Evolutionary conservation across 352 stramenopile species (phyloP).

Genomic region (Thalassiosira ordinaria): DNA sequence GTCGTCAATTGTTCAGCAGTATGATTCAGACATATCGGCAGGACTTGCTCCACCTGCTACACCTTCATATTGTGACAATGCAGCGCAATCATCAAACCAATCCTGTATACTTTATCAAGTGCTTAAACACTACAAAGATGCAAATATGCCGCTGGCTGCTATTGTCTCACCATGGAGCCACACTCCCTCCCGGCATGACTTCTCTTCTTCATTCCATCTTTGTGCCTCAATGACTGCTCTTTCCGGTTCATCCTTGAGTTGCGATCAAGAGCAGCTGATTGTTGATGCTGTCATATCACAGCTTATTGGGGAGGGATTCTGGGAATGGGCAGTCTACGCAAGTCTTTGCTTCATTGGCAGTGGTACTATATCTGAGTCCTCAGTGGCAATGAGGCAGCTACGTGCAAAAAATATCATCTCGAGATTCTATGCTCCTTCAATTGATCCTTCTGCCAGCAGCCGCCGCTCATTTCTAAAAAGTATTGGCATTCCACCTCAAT

Average conservation of each 20-base stretch:
- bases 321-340: constrained; percentile 83
- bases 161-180: constrained; percentile 64
- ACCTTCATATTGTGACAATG: constrained; percentile 41
- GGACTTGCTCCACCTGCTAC: constrained; percentile 58
- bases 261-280: constrained; percentile 61
- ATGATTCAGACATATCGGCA: constrained; percentile 57
- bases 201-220: constrained; percentile 79
- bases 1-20: constrained; percentile 59
- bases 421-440: constrained; percentile 50
- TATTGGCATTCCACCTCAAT: constrained; percentile 67
- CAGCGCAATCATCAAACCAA: constrained; percentile 27
- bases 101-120: constrained; percentile 73
- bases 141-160: constrained; percentile 21
- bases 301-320: constrained; percentile 64
- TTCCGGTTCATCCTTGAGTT: constrained; percentile 45
- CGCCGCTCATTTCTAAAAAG: constrained; percentile 64
- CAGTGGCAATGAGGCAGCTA: constrained; percentile 35
- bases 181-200: constrained; percentile 64
- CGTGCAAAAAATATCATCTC: constrained; percentile 69
- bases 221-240: constrained; percentile 61
- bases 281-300: constrained; percentile 73
- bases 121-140: constrained; percentile 45
- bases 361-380: constrained; percentile 16
- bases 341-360: constrained; percentile 62
- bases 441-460: constrained; percentile 28